phyloP scores from a whole-genome alignment of 495 filamentous ascomycete genomes.

The Schizothecium vesticola region DNA sequence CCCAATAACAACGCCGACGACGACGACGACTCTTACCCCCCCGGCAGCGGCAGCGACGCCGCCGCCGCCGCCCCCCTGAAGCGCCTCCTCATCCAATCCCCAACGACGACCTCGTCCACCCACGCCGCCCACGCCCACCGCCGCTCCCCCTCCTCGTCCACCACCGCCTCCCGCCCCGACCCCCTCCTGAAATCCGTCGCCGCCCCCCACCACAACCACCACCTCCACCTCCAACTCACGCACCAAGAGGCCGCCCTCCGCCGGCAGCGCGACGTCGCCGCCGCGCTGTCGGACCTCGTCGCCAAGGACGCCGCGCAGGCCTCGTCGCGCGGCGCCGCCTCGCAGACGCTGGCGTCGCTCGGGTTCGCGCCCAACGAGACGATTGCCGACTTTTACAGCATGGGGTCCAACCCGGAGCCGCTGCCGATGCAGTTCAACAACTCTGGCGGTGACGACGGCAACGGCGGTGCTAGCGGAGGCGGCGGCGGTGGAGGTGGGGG shows the following conservation, averaged over 20 bases:
- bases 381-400: constrained; percentile 33
- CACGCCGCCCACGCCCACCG: not conserved
- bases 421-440: constrained; percentile 8
- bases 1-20: constrained; percentile 9
- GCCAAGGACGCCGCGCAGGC: constrained; percentile 29
- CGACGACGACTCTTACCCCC: constrained; percentile 11
- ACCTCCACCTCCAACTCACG: not conserved
- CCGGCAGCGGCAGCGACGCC: constrained; percentile 10
- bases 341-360: constrained; percentile 31
- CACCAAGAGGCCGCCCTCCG: not conserved
- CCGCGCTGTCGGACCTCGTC: constrained; percentile 31
- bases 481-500: not conserved
- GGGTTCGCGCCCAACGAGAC: constrained; percentile 36
- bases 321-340: constrained; percentile 19
- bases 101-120: not conserved
- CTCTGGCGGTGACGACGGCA: not conserved
- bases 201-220: not conserved
- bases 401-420: constrained; percentile 34
- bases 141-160: not conserved
- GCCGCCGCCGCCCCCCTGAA: constrained; percentile 16
- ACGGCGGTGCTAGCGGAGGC: too few relatives aligned
- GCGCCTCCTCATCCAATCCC: constrained; percentile 6
- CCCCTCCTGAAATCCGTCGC: not conserved
- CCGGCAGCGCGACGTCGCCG: constrained; percentile 10
- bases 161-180: constrained; percentile 1